These are phyloP conservation scores for Paxillus involutus DNA, from an alignment of 768 basidiomycete genomes.

Conservation along the genomic window DNA sequence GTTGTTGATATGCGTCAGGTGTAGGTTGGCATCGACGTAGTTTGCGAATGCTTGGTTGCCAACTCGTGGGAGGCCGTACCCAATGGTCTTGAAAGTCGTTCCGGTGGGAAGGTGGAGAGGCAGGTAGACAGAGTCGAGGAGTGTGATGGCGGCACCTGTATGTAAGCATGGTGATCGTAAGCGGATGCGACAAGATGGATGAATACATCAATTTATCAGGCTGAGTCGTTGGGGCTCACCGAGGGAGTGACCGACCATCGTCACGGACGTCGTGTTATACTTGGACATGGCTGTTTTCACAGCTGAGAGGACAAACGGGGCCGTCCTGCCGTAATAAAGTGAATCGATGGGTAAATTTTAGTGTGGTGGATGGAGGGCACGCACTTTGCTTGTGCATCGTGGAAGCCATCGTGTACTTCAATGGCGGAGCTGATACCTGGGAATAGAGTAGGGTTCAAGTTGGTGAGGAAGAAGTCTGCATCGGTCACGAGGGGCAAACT, in stretches of 20 bases:
- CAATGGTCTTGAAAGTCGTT: conserved; percentile 26
- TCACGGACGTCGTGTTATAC: conserved; percentile 36
- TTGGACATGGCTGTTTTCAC: conserved; percentile 39
- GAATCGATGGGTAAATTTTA: not conserved
- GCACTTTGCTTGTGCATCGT: conserved; percentile 41
- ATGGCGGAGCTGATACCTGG: conserved; percentile 42
- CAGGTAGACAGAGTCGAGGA: conserved; percentile 37
- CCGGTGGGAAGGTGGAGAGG: conserved; percentile 30
- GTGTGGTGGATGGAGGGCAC: conserved; percentile 1
- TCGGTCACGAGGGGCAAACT: conserved; percentile 42
- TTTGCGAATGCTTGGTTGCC: conserved; percentile 62
- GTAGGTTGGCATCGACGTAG: conserved; percentile 45
- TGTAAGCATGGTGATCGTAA: not conserved
- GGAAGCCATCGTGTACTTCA: conserved; percentile 47
- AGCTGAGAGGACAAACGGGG: conserved; percentile 36
- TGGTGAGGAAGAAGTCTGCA: conserved; percentile 27
- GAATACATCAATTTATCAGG: not conserved
- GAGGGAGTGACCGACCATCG: conserved; percentile 45
- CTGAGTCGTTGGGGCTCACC: conserved; percentile 19
- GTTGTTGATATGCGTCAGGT: conserved; percentile 56
- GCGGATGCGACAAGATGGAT: too few species aligned
- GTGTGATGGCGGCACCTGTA: conserved; percentile 34
- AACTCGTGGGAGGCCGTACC: conserved; percentile 38
- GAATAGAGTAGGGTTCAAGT: conserved; percentile 43
- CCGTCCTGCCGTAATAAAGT: conserved; percentile 39